Conservation (phyloP, 2,329 filamentous ascomycete species). For the Cercospora janseana region DNA sequence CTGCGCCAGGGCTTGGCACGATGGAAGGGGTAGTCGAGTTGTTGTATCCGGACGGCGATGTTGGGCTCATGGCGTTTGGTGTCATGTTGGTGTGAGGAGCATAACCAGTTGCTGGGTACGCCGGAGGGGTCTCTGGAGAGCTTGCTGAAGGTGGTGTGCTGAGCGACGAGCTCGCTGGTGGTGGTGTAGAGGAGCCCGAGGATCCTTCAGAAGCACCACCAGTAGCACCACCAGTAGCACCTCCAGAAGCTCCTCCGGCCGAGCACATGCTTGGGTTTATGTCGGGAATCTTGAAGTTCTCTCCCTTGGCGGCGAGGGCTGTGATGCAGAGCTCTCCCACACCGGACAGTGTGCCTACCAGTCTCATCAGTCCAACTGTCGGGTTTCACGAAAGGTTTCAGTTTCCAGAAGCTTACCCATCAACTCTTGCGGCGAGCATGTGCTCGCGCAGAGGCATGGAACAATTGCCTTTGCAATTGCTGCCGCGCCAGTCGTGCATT, state of each 20-base stretch:
- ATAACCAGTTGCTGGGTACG: slow-evolving; percentile 7
- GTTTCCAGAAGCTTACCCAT: slow-evolving; percentile 39
- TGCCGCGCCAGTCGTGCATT: slow-evolving; percentile 48
- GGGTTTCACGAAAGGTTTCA: neutral
- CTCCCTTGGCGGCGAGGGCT: slow-evolving; percentile 23
- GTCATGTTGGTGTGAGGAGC: slow-evolving; percentile 9
- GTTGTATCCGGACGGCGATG: neutral
- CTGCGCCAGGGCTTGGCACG: slow-evolving; percentile 9
- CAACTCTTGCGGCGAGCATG: slow-evolving; percentile 41
- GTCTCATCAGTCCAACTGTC: neutral
- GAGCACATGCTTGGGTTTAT: slow-evolving; percentile 17
- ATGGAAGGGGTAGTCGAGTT: neutral
- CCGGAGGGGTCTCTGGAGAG: neutral
- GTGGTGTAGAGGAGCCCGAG: too few relatives aligned
- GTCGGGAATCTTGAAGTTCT: slow-evolving; percentile 19
- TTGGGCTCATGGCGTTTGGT: neutral
- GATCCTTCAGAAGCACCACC: too few relatives aligned
- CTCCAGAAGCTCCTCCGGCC: slow-evolving; percentile 1
- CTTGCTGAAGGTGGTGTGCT: neutral
- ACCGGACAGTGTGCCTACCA: slow-evolving; percentile 5
- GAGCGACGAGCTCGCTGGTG: neutral
- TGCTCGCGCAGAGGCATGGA: slow-evolving; percentile 39
- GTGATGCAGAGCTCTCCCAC: slow-evolving; percentile 29
- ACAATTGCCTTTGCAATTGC: slow-evolving; percentile 43
- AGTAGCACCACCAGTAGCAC: too few relatives aligned